Evolutionary conservation across 1,284 basidiomycete species (phyloP).

Genomic region (Gomphus bonarii): DNA sequence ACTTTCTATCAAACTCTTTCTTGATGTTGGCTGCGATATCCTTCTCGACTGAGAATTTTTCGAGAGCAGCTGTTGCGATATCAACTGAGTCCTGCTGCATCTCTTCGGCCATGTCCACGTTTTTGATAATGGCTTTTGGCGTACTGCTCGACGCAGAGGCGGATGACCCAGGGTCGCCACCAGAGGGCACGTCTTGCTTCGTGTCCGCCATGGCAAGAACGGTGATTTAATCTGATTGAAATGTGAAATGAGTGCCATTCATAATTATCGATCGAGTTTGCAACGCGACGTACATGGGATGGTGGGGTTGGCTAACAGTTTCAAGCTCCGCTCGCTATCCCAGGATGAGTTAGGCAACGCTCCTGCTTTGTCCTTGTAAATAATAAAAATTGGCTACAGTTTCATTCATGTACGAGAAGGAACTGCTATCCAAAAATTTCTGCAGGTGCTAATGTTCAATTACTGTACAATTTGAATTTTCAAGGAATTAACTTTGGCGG

Average conservation of each 20-base stretch:
- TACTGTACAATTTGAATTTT: no score
- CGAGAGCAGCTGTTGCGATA: constrained; percentile 75
- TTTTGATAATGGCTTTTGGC: constrained; percentile 88
- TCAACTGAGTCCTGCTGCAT: constrained; percentile 93
- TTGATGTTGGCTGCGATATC: constrained; percentile 98
- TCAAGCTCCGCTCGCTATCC: neutral
- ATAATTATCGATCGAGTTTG: neutral
- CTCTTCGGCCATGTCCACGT: constrained; percentile 94
- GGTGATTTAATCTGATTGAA: neutral
- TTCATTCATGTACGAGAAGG: no score
- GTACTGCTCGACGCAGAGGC: neutral
- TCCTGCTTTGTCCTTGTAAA: no score
- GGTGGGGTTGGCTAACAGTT: neutral
- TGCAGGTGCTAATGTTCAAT: no score
- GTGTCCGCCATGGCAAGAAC: constrained; percentile 5
- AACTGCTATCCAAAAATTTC: no score
- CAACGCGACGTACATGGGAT: neutral
- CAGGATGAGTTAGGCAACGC: no score
- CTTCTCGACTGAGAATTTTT: constrained; percentile 91
- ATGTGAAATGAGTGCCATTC: neutral
- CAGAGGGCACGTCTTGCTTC: constrained; percentile 10
- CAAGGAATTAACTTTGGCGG: no score
- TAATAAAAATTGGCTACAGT: no score
- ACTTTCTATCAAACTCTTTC: constrained; percentile 89
- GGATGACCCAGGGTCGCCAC: constrained; percentile 3